Evolutionary conservation across 116 monocot genomes (phyloP).

Genomic region (Zostera marina): DNA sequence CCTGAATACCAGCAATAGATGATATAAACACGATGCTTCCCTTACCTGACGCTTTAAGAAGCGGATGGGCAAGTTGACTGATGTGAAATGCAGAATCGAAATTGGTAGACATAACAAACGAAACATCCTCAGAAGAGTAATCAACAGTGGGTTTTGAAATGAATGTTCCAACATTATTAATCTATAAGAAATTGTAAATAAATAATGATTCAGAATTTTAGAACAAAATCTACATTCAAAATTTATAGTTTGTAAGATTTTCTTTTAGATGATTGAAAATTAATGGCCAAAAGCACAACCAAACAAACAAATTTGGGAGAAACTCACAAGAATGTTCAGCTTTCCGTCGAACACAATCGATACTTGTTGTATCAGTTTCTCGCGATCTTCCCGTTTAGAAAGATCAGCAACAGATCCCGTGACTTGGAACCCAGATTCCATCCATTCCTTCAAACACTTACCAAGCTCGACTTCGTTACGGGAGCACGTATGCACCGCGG

Average conservation of each 20-base stretch:
- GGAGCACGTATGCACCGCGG: constrained; percentile 55
- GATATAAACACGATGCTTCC: constrained; percentile 63
- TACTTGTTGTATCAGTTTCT: constrained; percentile 19
- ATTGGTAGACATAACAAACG: constrained; percentile 57
- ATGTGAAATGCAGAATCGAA: constrained; percentile 58
- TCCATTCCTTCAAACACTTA: constrained; percentile 36
- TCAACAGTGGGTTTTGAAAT: no score
- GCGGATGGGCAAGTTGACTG: constrained; percentile 64
- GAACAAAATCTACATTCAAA: no score
- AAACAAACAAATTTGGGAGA: neutral
- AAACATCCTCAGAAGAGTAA: no score
- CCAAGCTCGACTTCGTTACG: constrained; percentile 33
- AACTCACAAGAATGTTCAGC: constrained; percentile 49
- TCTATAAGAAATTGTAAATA: no score
- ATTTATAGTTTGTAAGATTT: no score
- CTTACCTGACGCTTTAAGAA: constrained; percentile 39
- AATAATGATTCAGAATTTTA: no score
- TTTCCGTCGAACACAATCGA: constrained; percentile 26
- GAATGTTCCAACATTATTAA: no score
- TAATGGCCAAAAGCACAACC: no score
- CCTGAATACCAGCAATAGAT: constrained; percentile 47
- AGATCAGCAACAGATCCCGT: constrained; percentile 56
- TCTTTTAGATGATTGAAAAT: no score
- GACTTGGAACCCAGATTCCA: constrained; percentile 21
- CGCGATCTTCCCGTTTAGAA: constrained; percentile 28